These are phyloP conservation scores for Huntiella abstrusa DNA, from an alignment of 2,329 filamentous ascomycete genomes.

Conservation along the genomic window DNA sequence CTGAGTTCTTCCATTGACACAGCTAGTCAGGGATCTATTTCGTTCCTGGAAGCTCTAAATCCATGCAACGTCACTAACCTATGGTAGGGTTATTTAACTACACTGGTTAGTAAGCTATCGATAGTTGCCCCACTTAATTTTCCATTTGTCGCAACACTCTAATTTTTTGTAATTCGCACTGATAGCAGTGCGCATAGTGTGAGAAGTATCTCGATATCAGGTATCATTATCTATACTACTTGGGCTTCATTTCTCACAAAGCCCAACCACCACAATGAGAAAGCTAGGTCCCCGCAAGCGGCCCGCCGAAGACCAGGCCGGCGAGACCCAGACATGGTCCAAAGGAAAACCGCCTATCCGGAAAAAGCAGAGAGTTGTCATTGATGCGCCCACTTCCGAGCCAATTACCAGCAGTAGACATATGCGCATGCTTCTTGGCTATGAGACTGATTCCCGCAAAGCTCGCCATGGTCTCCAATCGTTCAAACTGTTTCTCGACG, in stretches of 20 bases:
- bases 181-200: neutral
- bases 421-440: constrained; percentile 47
- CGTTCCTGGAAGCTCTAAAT: too few relatives aligned
- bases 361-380: constrained; percentile 37
- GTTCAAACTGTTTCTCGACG: constrained; percentile 53
- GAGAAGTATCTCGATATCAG: too few relatives aligned
- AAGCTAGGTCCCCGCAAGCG: too few relatives aligned
- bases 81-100: neutral
- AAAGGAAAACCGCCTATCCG: constrained; percentile 13
- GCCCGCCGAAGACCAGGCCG: too few relatives aligned
- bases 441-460: constrained; percentile 49
- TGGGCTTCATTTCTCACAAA: too few relatives aligned
- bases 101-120: constrained; percentile 11
- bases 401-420: constrained; percentile 46
- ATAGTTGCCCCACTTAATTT: constrained; percentile 10
- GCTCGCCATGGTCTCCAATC: constrained; percentile 51
- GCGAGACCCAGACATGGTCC: constrained; percentile 1
- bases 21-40: too few relatives aligned
- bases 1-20: too few relatives aligned
- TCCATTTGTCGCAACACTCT: constrained; percentile 7
- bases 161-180: constrained; percentile 2
- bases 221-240: too few relatives aligned
- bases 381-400: constrained; percentile 38
- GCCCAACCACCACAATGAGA: too few relatives aligned
- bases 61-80: too few relatives aligned